Evolutionary conservation across 2,329 filamentous ascomycete species (phyloP).

Genomic region (Talaromyces amestolkiae): DNA sequence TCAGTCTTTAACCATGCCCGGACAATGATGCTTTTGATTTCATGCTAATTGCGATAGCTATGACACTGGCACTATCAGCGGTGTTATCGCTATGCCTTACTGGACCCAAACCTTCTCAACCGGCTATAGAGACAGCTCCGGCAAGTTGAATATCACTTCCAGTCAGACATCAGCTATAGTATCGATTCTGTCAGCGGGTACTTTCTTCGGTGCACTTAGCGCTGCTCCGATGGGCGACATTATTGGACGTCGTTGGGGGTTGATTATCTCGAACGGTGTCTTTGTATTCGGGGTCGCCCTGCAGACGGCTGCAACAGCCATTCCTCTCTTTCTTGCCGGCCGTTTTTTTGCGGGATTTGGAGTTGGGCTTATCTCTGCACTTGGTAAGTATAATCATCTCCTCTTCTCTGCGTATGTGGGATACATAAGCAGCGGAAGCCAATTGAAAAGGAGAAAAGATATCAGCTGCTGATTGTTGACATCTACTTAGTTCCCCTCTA

Average conservation of each 20-base stretch:
- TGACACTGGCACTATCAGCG: no score
- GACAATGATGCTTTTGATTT: no score
- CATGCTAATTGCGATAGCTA: no score
- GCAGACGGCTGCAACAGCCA: conserved; percentile 63
- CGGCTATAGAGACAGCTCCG: conserved; percentile 14
- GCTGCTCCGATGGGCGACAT: conserved; percentile 69
- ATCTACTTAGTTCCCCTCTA: conserved; percentile 62
- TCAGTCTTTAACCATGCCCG: no score
- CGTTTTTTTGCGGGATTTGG: conserved; percentile 64
- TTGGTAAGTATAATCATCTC: no score
- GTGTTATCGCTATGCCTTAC: conserved; percentile 17
- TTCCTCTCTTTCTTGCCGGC: conserved; percentile 55
- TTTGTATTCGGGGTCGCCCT: conserved; percentile 71
- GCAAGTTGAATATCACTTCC: conserved; percentile 49
- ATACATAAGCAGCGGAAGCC: no score
- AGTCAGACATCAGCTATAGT: conserved; percentile 70
- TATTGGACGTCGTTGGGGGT: conserved; percentile 66
- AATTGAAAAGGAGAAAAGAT: no score
- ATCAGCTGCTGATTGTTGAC: no score
- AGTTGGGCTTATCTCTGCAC: conserved; percentile 64
- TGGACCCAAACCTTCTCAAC: conserved; percentile 10
- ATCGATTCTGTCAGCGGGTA: conserved; percentile 80
- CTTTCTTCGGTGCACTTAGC: conserved; percentile 68
- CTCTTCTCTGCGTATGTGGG: no score
- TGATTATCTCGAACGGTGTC: conserved; percentile 63